phyloP scores from a whole-genome alignment of 306 rosid species.

The Abrus precatorius region DNA sequence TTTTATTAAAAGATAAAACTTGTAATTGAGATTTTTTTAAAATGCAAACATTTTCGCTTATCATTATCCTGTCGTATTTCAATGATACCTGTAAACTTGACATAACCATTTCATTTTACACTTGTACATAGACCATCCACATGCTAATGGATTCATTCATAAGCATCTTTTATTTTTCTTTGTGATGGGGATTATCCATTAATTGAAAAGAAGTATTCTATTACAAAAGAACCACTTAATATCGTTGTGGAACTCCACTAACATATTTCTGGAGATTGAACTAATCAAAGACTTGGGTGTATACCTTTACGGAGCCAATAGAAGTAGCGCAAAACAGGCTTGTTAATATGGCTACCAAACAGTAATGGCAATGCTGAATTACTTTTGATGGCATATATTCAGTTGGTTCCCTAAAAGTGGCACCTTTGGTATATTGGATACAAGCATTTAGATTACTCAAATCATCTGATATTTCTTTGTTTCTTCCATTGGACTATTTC shows the following conservation, averaged over 20 bases:
- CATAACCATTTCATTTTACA: background rate
- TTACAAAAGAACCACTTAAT: slow-evolving; percentile 2
- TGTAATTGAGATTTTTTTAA: background rate
- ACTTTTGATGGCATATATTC: slow-evolving; percentile 1
- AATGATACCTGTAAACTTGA: slow-evolving; percentile 3
- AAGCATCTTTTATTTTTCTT: slow-evolving; percentile 19
- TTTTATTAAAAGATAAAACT: background rate
- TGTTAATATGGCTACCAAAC: slow-evolving; percentile 1
- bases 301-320: slow-evolving; percentile 17
- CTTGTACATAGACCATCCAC: background rate
- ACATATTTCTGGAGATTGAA: slow-evolving; percentile 24
- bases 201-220: background rate
- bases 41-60: slow-evolving; percentile 3
- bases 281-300: slow-evolving; percentile 7
- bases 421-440: background rate
- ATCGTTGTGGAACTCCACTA: background rate
- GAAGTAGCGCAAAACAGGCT: slow-evolving; percentile 25
- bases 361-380: slow-evolving; percentile 19
- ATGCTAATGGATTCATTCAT: slow-evolving; percentile 16
- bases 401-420: slow-evolving; percentile 22
- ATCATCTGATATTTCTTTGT: background rate
- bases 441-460: slow-evolving; percentile 19
- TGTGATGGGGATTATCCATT: slow-evolving; percentile 15
- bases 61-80: background rate
- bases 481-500: slow-evolving; percentile 20